Conservation (phyloP, 1,139 yeast species). For the Lodderomyces oxycetoniae region DNA sequence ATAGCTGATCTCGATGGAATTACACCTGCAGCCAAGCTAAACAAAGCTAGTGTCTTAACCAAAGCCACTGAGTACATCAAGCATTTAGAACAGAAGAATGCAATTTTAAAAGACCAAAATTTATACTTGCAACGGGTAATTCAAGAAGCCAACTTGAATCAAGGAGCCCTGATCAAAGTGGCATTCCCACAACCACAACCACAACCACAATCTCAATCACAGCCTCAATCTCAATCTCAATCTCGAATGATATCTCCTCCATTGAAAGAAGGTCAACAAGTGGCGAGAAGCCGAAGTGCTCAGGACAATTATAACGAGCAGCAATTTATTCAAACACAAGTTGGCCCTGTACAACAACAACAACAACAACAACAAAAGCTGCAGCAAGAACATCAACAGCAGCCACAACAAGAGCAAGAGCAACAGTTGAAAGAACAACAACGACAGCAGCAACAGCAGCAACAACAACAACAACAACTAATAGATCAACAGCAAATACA, state of each 20-base stretch:
- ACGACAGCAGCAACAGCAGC: constrained; percentile 16
- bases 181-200: constrained; percentile 9
- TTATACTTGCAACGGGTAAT: constrained; percentile 41
- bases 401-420: constrained; percentile 6
- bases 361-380: too few relatives aligned
- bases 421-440: constrained; percentile 11
- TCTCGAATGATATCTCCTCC: constrained; percentile 10
- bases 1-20: constrained; percentile 70
- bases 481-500: constrained; percentile 18
- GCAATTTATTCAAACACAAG: constrained; percentile 5
- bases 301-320: not conserved
- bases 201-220: too few relatives aligned
- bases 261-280: constrained; percentile 1
- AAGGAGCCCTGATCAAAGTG: constrained; percentile 10
- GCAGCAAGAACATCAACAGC: too few relatives aligned
- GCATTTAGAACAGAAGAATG: constrained; percentile 73
- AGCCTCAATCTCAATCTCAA: too few relatives aligned
- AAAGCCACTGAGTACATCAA: constrained; percentile 89
- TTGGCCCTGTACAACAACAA: too few relatives aligned
- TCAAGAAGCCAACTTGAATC: constrained; percentile 25
- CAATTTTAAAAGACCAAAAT: constrained; percentile 51
- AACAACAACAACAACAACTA: constrained; percentile 16
- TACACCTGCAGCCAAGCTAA: constrained; percentile 80
- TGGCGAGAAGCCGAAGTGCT: not conserved
- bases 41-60: constrained; percentile 82